Percentiles rank a stretch among this genome's conserved stretches.
phyloP scores from a whole-genome alignment of 2,329 filamentous ascomycete species.

The Bipolaris cookei region DNA sequence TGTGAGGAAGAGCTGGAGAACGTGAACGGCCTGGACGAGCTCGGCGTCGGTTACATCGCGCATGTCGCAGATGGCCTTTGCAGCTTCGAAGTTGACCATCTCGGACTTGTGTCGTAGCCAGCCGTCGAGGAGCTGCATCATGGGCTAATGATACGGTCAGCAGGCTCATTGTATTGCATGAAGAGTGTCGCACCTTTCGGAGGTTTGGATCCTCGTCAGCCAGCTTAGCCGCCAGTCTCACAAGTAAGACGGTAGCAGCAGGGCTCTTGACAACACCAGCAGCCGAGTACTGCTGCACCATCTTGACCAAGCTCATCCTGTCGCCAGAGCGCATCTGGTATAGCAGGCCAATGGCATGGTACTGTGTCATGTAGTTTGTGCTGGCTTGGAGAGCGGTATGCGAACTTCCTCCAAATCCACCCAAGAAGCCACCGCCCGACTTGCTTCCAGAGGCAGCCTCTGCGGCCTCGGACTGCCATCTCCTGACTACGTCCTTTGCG shows the following conservation, averaged over 20 bases:
- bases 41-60: conserved; percentile 91
- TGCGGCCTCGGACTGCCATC: conserved; percentile 98
- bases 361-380: conserved; percentile 97
- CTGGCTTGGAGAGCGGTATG: conserved; percentile 72
- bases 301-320: conserved; percentile 97
- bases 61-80: conserved; percentile 96
- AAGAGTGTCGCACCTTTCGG: conserved; percentile 60
- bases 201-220: conserved; percentile 90
- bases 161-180: not conserved
- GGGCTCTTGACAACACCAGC: conserved; percentile 94
- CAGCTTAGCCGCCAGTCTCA: conserved; percentile 88
- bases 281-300: conserved; percentile 98
- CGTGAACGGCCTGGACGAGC: conserved; percentile 89
- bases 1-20: conserved; percentile 94
- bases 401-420: conserved; percentile 85
- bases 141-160: conserved; percentile 61
- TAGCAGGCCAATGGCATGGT: conserved; percentile 94
- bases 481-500: conserved; percentile 89
- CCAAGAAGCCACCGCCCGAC: conserved; percentile 85
- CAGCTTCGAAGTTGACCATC: conserved; percentile 91
- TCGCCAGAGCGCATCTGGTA: conserved; percentile 99
- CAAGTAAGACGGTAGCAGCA: conserved; percentile 88
- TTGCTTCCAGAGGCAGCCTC: conserved; percentile 92
- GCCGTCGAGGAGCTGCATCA: conserved; percentile 95
- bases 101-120: conserved; percentile 99